These are phyloP conservation scores for Marasmius oreades DNA, from an alignment of 1,284 basidiomycete species.

Conservation along the genomic window DNA sequence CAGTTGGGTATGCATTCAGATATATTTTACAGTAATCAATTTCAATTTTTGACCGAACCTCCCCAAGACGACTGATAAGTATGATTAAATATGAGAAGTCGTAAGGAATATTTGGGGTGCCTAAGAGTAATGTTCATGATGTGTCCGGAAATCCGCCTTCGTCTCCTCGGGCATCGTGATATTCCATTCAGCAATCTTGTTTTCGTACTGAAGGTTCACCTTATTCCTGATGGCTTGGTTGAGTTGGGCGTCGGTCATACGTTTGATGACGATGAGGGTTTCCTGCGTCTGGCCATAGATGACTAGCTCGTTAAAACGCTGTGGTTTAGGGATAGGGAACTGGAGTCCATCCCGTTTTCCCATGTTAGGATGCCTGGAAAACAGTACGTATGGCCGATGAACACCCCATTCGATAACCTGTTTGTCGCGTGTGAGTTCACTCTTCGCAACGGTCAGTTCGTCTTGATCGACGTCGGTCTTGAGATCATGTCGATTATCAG, in stretches of 20 bases:
- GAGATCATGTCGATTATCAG: background rate
- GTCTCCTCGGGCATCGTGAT: background rate
- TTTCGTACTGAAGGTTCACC: background rate
- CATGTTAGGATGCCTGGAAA: conserved; percentile 14
- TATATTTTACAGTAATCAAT: too few relatives aligned
- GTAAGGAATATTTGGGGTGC: too few relatives aligned
- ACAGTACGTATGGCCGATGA: conserved; percentile 14
- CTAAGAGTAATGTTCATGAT: background rate
- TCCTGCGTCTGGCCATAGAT: conserved; percentile 15
- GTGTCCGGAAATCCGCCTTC: background rate
- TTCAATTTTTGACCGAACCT: too few relatives aligned
- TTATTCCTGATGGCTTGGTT: background rate
- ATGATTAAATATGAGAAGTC: too few relatives aligned
- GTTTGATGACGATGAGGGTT: conserved; percentile 4
- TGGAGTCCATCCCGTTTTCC: background rate
- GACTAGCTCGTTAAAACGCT: conserved; percentile 15
- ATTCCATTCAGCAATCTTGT: background rate
- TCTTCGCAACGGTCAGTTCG: conserved; percentile 5
- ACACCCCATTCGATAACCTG: conserved; percentile 11
- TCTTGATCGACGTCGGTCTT: background rate
- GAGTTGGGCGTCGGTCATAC: background rate
- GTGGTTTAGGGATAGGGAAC: background rate
- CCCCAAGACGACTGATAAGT: too few relatives aligned
- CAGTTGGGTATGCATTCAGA: too few relatives aligned
- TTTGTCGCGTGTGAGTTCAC: conserved; percentile 6